Evolutionary conservation across 2,329 filamentous ascomycete genomes (phyloP), one percentile per base, ranked within the genome.

Genomic region (Curvularia lunata): DNA sequence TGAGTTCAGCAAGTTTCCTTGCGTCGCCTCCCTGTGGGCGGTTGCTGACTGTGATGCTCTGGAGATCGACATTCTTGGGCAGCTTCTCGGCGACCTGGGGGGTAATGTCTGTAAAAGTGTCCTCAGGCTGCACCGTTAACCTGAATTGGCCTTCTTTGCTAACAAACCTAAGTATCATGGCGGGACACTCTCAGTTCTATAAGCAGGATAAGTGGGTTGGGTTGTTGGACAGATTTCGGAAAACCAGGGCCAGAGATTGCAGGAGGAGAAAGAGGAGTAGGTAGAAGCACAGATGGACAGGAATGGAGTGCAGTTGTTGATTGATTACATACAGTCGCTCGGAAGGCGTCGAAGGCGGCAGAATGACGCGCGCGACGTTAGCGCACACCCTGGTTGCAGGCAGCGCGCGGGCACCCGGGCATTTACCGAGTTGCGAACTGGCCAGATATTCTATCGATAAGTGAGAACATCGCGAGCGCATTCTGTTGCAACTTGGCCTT

Each of bases 81-180:
- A 88, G 80, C 62, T 86, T 84, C 66, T 87, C 84, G 18, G 84
- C 75, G 50, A 89, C 80, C 76, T 86, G 73, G 16, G 76, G 76
- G 13, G 84, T 75, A 27, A 88, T 78, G 8, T 84, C 80, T 19
- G 82, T 74, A 75, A 98, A 97, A 0, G 88, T 88, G 62, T 91
- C 88, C 41, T 85, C 83, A 49, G 88, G 85, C 68, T 93, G 88
- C 66, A 96, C 86, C 50, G 84, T 91, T 70, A 98, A 83, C 68
- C 95, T 90, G 78, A 93, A 89, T 83, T 95, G 95, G 81, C 95
- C 55, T 34, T 97, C 92, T 49, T 57, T 57, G 50, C 54, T 57
- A 25, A 54, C 50, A 6, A 57, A 57, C 50, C 54, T 87, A 55
- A 97, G 83, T 72, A 97, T 84, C 87, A 97, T 97, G 59, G 48